phyloP scores from a whole-genome alignment of 2,329 filamentous ascomycete species.

The Exophiala sp. region DNA sequence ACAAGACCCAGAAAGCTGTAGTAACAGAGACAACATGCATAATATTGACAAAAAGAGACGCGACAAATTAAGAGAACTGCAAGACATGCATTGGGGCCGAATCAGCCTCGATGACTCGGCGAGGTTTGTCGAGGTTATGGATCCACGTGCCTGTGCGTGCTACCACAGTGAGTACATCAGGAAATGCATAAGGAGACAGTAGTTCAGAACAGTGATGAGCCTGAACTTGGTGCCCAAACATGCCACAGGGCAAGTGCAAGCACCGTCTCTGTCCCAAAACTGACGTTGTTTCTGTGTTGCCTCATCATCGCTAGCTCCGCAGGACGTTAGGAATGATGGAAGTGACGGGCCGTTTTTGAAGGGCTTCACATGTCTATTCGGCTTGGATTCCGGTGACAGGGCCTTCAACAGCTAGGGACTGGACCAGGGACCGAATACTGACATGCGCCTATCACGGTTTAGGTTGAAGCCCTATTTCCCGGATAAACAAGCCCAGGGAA shows the following conservation, averaged over 20 bases:
- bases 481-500: neutral
- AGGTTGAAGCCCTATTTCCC: neutral
- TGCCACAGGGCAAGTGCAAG: too few relatives aligned
- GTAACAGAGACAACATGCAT: neutral
- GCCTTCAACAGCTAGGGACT: neutral
- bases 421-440: neutral
- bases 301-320: too few relatives aligned
- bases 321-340: neutral
- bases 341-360: slow-evolving; percentile 1
- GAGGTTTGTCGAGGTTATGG: too few relatives aligned
- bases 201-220: too few relatives aligned
- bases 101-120: too few relatives aligned
- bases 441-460: neutral
- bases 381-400: slow-evolving; percentile 2
- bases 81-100: too few relatives aligned
- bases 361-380: slow-evolving; percentile 11
- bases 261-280: too few relatives aligned
- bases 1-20: neutral
- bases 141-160: too few relatives aligned
- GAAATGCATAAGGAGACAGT: too few relatives aligned
- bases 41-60: neutral
- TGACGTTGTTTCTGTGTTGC: too few relatives aligned
- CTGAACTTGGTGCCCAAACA: too few relatives aligned
- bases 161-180: too few relatives aligned
- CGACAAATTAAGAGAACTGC: neutral